Conservation (phyloP, 2,329 filamentous ascomycete species). For the Fusarium subtropicale region DNA sequence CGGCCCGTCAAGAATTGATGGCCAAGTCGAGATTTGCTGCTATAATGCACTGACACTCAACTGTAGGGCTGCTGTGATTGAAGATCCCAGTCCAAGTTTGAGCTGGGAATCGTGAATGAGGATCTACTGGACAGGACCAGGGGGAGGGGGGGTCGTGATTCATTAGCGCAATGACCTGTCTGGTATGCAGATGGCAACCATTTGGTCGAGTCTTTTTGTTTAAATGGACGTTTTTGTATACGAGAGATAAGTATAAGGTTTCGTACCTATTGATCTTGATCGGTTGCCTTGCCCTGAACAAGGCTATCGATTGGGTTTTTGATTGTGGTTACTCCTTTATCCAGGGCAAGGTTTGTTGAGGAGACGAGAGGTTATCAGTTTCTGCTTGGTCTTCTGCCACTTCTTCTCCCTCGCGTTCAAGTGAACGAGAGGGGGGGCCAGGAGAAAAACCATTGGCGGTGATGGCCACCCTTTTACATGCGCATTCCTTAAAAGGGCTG, state of each 20-base stretch:
- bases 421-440: neutral
- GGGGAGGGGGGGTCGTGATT: neutral
- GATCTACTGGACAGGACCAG: constrained; percentile 20
- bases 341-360: constrained; percentile 6
- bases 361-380: constrained; percentile 1
- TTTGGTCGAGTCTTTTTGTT: constrained; percentile 11
- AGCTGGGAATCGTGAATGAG: constrained; percentile 10
- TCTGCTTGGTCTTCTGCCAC: neutral
- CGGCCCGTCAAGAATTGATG: neutral
- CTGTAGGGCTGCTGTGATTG: neutral
- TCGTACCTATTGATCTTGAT: neutral
- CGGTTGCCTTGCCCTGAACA: constrained; percentile 11
- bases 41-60: neutral
- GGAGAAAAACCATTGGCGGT: neutral
- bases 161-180: constrained; percentile 12
- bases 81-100: constrained; percentile 28
- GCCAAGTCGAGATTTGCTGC: constrained; percentile 6
- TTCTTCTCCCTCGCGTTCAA: constrained; percentile 25
- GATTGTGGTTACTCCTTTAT: neutral
- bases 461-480: constrained; percentile 27
- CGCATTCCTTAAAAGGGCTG: constrained; percentile 46
- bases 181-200: constrained; percentile 33
- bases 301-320: constrained; percentile 15
- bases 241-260: neutral
- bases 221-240: constrained; percentile 7